Conservation (phyloP, 2,329 filamentous ascomycete genomes). For the Cercospora canescens region DNA sequence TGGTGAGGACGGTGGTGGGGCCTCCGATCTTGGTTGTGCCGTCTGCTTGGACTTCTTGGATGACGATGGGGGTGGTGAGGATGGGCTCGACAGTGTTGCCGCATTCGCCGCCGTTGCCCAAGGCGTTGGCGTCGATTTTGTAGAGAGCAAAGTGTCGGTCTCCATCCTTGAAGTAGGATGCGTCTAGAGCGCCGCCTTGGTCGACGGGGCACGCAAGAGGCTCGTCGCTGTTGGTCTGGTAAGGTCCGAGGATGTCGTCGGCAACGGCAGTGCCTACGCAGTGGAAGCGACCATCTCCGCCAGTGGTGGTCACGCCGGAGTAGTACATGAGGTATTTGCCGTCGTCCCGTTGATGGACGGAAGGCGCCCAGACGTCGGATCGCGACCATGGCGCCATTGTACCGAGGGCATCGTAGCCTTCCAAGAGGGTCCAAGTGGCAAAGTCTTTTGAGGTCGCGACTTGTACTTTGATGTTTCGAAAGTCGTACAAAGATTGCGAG, state of each 20-base stretch:
- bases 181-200: slow-evolving; percentile 33
- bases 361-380: slow-evolving; percentile 38
- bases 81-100: slow-evolving; percentile 27
- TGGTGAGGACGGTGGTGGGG: slow-evolving; percentile 24
- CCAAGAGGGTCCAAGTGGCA: slow-evolving; percentile 30
- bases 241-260: slow-evolving; percentile 28
- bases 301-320: slow-evolving; percentile 29
- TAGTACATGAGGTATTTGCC: slow-evolving; percentile 34
- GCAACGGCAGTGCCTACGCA: slow-evolving; percentile 32
- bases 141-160: slow-evolving; percentile 30
- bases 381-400: slow-evolving; percentile 32
- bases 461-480: slow-evolving; percentile 34
- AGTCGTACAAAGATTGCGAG: slow-evolving; percentile 31
- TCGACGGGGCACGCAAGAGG: slow-evolving; percentile 30
- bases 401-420: slow-evolving; percentile 33
- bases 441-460: slow-evolving; percentile 38
- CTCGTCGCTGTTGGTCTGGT: slow-evolving; percentile 22
- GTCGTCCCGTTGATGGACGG: slow-evolving; percentile 30
- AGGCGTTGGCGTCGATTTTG: slow-evolving; percentile 33
- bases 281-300: slow-evolving; percentile 26
- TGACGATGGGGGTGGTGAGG: slow-evolving; percentile 29
- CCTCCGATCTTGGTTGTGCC: slow-evolving; percentile 27
- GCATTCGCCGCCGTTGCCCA: slow-evolving; percentile 30
- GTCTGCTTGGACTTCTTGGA: slow-evolving; percentile 30
- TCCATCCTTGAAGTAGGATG: slow-evolving; percentile 30